phyloP scores from a whole-genome alignment of 371 early-diverging fungal genomes.

The Saksenaea oblongispora region DNA sequence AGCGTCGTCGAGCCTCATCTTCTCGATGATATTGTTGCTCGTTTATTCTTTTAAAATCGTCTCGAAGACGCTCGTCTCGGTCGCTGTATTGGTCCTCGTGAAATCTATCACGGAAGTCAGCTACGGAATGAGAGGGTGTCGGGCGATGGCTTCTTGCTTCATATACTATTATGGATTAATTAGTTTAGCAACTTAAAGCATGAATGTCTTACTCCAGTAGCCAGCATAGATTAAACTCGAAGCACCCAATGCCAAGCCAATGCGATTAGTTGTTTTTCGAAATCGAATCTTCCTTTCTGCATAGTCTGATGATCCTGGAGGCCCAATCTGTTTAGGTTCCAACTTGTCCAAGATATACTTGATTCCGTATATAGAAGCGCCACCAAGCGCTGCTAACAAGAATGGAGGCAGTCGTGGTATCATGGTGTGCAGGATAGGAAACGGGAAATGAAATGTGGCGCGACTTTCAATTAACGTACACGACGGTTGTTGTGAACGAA shows the following conservation, averaged over 20 bases:
- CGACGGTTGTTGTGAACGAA: no score
- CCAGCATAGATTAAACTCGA: conserved; percentile 26
- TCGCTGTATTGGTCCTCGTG: conserved; percentile 43
- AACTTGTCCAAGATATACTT: conserved; percentile 32
- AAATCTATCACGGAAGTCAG: conserved; percentile 14
- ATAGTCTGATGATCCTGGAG: conserved; percentile 40
- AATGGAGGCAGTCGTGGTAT: conserved; percentile 49
- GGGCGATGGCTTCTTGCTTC: conserved; percentile 30
- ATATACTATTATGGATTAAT: conserved; percentile 23
- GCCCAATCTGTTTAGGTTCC: conserved; percentile 41
- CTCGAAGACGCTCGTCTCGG: conserved; percentile 26
- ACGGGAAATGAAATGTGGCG: not conserved
- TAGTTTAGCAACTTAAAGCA: no score
- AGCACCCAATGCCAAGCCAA: conserved; percentile 24
- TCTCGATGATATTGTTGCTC: conserved; percentile 22
- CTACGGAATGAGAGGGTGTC: conserved; percentile 25
- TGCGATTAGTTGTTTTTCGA: conserved; percentile 22
- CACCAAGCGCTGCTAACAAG: conserved; percentile 35
- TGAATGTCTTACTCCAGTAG: conserved; percentile 29
- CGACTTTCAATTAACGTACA: no score
- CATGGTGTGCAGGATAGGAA: conserved; percentile 16
- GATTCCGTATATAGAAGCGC: conserved; percentile 43
- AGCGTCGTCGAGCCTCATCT: conserved; percentile 4
- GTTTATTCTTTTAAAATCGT: conserved; percentile 16
- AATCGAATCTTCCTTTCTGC: conserved; percentile 23